Base-by-base conservation (phyloP, 805 yeast genomes). In the Starmera amethionina region DNA sequence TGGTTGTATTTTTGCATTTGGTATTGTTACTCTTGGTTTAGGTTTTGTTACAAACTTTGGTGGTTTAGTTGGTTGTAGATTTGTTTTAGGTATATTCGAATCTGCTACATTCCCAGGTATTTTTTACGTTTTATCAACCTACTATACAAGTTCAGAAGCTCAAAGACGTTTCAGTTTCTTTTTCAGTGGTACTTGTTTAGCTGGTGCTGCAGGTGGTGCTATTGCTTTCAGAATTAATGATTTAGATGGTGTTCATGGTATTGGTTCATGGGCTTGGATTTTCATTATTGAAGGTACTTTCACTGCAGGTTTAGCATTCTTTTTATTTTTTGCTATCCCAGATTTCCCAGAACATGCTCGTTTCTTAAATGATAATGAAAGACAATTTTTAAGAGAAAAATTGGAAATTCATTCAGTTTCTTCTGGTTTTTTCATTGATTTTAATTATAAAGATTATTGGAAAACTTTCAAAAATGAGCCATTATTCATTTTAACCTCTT, bases 181-280 rank as follows among this genome's bases (percentile, higher is more conserved):
- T 35, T 73, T 73, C 50, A 62, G 71, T 28, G 68, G 75, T 27
- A 71, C 80, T 10, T 71, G 75, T 42, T 51, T 75, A 31, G 69
- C 79, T 10, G 70, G 75, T 40, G 75, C 78, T 12, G 72, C 76
- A 48, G 77, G 78, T 40, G 79, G 80, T 31, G 63, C 72, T 28
- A 66, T 73, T 39, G 65, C 70, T 10, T 66, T 60, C 42, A 77
- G 68, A 39, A 68, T 76, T 40, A 47, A 62, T 16, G 57, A 58
- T 18, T 54, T 70, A 45, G 58, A 62, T 42, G 73, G 73, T 4
- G 81, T 81, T 8, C 56, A 51, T 4, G 60, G 63, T 8, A 46
- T 61, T 39, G 63, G 55, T n/a, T 70, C 73, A n/a, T 74, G 76
- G 75, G 62, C 68, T 45, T 73, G 71, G 61, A 65, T 74, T 34